Percentiles rank a stretch among this genome's conserved stretches.
phyloP scores from a whole-genome alignment of 2,329 filamentous ascomycete species.

The Thelonectria olida region DNA sequence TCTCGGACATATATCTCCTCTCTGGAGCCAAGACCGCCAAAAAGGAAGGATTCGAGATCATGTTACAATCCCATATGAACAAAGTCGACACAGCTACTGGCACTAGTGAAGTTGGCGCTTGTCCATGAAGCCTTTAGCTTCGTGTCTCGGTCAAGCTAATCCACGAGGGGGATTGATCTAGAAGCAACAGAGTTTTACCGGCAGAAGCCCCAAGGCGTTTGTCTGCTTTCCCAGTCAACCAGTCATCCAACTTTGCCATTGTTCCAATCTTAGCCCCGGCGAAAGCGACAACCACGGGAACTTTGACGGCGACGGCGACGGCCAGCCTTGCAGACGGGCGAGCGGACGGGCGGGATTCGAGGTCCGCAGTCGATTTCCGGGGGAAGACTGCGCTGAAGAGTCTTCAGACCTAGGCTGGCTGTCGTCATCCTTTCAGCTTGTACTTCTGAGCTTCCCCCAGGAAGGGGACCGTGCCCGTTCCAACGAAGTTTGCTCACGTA shows the following conservation, averaged over 20 bases:
- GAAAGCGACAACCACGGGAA: conserved; percentile 18
- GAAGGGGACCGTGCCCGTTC: conserved; percentile 14
- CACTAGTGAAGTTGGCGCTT: not conserved
- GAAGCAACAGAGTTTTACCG: conserved; percentile 21
- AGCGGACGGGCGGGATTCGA: conserved; percentile 24
- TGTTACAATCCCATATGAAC: conserved; percentile 10
- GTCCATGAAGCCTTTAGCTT: not conserved
- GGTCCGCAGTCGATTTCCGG: conserved; percentile 20
- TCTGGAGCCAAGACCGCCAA: conserved; percentile 1
- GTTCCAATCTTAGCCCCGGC: conserved; percentile 22
- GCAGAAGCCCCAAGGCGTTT: conserved; percentile 11
- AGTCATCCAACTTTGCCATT: conserved; percentile 7
- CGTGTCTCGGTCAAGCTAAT: conserved; percentile 10
- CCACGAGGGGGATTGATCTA: conserved; percentile 19
- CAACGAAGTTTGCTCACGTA: not conserved
- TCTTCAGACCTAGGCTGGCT: conserved; percentile 16
- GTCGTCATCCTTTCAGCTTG: conserved; percentile 19
- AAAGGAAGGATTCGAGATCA: not conserved
- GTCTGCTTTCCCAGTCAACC: conserved; percentile 13
- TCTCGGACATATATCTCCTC: not conserved
- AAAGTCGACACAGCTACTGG: not conserved
- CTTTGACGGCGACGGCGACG: conserved; percentile 11
- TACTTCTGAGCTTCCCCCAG: not conserved
- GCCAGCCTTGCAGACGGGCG: conserved; percentile 28
- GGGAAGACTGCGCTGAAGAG: conserved; percentile 7